Evolutionary conservation across 257 asterid species (phyloP), one percentile per base, ranked within the genome.

Genomic region (Salvia miltiorrhiza): DNA sequence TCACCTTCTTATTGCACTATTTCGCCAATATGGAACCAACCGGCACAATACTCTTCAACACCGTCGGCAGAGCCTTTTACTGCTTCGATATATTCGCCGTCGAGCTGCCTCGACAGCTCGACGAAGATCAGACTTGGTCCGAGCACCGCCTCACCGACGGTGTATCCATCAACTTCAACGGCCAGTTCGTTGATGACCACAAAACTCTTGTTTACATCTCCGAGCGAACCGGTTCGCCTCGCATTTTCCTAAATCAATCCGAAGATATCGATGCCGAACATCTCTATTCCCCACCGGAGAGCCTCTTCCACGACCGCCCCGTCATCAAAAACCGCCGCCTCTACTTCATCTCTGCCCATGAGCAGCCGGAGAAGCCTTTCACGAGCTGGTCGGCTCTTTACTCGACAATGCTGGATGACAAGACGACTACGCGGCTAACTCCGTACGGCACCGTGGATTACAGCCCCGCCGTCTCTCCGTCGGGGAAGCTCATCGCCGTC

Each of bases 241-340:
- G 70, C 19, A 62, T 87, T 21, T 89, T 80, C 85, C 13, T 85
- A n/a, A 73, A 58, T 35, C 76, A 70, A 30, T 10, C 77, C 16
- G 78, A 37, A 2, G 1, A 72, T 1, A 14, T 52, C 1, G 19
- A 24, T 2, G 81, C 78, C 19, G 66, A 76, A 28, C 84, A 63
- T 11, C 83, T 83, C 67, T 75, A 53, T 45, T 65, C 84, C 40
- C 78, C 81, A 0, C 61, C 77, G 6, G 83, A 82, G 14, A 81
- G 87, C 76, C 82, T 81, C 58, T 89, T 89, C 69, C 84, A 75
- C 21, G 97, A 92, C 71, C 93, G 96, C 10, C 96, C 98, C 0
- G 8, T 79, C 33, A 6, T 89, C 1, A 81, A 62, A 3, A 82
- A 85, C 76, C 56, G 70, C 4, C 71, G 79, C 5, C 76, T 89